These are phyloP conservation scores for Cryptosporidium viatorum DNA, from an alignment of 169 alveolate genomes.

Conservation along the genomic window DNA sequence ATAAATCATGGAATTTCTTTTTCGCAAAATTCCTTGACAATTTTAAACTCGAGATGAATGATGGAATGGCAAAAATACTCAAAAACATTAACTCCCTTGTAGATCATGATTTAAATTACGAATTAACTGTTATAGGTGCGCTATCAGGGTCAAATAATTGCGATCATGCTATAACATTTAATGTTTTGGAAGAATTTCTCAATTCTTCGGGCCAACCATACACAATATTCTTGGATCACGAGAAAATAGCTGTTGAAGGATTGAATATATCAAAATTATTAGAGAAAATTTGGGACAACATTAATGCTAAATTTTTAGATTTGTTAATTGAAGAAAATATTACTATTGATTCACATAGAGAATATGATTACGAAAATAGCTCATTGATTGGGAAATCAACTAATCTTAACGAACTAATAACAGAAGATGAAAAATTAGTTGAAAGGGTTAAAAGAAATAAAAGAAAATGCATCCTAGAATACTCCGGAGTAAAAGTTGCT, in stretches of 20 bases:
- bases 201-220: neutral
- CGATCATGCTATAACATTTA: slow-evolving; percentile 32
- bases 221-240: slow-evolving; percentile 43
- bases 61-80: slow-evolving; percentile 47
- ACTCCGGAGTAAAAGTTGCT: neutral
- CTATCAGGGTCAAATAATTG: slow-evolving; percentile 43
- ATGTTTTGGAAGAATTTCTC: slow-evolving; percentile 32
- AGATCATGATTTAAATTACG: neutral
- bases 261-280: slow-evolving; percentile 27
- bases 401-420: neutral
- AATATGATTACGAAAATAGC: neutral
- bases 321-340: neutral
- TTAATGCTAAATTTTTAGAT: neutral
- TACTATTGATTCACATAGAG: neutral
- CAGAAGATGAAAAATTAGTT: neutral
- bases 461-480: neutral
- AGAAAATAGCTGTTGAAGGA: slow-evolving; percentile 33
- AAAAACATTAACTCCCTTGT: neutral
- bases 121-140: slow-evolving; percentile 26
- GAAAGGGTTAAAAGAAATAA: neutral
- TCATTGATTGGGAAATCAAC: neutral
- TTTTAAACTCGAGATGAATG: slow-evolving; percentile 16
- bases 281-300: slow-evolving; percentile 24
- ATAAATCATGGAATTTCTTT: slow-evolving; percentile 41
- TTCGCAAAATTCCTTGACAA: slow-evolving; percentile 1